Evolutionary conservation across 257 asterid genomes (phyloP).

Genomic region (Perilla frutescens): DNA sequence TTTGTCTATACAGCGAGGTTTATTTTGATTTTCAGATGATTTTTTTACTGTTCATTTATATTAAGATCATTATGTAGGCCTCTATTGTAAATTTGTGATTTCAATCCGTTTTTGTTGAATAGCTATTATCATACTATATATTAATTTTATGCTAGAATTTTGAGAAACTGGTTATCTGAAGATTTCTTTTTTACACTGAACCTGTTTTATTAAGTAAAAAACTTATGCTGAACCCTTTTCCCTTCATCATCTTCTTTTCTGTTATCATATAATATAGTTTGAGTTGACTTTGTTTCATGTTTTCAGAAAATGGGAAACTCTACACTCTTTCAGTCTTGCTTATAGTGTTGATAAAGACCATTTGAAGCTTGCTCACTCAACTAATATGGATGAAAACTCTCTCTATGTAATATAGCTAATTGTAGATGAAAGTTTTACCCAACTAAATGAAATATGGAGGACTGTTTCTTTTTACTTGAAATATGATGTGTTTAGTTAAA

Average conservation of each 20-base stretch:
- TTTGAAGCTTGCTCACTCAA: background rate
- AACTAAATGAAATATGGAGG: background rate
- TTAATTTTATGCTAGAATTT: background rate
- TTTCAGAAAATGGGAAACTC: background rate
- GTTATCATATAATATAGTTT: background rate
- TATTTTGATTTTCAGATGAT: conserved; percentile 17
- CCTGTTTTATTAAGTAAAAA: background rate
- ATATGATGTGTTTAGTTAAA: background rate
- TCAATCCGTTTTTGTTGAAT: conserved; percentile 6
- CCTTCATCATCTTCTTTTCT: background rate
- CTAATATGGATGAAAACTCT: background rate
- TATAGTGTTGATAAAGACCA: background rate
- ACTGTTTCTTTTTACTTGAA: background rate
- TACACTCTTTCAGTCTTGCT: background rate
- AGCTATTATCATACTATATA: background rate
- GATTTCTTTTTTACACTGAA: background rate
- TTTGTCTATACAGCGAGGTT: conserved; percentile 20
- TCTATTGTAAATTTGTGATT: too few relatives aligned
- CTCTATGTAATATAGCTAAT: background rate
- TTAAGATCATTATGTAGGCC: too few relatives aligned
- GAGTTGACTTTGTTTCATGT: background rate
- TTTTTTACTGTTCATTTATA: background rate
- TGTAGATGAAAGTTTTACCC: background rate
- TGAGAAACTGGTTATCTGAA: conserved; percentile 13
- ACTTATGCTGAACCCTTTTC: background rate